Conservation (phyloP, 345 rosid species). For the Populus simonii region DNA sequence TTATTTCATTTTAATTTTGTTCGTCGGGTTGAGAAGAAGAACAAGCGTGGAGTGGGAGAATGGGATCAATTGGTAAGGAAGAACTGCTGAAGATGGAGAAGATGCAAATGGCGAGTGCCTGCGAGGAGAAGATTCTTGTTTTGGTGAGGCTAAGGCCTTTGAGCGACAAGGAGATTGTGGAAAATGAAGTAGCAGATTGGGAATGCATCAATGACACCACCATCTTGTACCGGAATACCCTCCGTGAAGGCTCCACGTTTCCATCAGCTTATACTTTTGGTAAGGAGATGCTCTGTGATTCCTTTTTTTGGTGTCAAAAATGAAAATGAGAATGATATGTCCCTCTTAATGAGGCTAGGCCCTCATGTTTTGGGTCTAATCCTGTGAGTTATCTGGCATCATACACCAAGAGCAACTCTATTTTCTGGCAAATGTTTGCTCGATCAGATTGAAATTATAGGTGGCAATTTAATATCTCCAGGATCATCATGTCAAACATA, state of each 20-base stretch:
- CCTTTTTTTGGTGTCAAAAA: not conserved
- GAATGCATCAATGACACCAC: conserved; percentile 89
- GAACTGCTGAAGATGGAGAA: conserved; percentile 70
- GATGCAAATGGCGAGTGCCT: conserved; percentile 51
- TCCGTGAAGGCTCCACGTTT: conserved; percentile 90
- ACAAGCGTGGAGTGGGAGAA: conserved; percentile 28
- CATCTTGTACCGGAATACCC: conserved; percentile 80
- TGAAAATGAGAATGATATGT: not conserved
- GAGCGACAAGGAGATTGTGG: conserved; percentile 75
- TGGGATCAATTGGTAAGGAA: conserved; percentile 83
- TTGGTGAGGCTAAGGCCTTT: conserved; percentile 91
- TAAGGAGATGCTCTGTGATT: conserved; percentile 28
- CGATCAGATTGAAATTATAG: not conserved
- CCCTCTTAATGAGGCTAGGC: not conserved
- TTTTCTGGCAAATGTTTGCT: not conserved
- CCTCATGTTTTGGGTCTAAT: not conserved
- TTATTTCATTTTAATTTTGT: conserved; percentile 17
- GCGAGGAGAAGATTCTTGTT: conserved; percentile 88
- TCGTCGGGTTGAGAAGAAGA: conserved; percentile 26
- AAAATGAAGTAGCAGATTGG: conserved; percentile 86
- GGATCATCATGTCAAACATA: not conserved
- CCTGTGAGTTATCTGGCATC: conserved; percentile 2
- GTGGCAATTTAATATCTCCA: not conserved
- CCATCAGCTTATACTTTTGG: conserved; percentile 91
- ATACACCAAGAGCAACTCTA: not conserved